A percentile compares a stretch with the other conserved stretches of the same genome.
phyloP scores from a whole-genome alignment of 2,329 filamentous ascomycete species.

The Ceratocystis harringtonii region DNA sequence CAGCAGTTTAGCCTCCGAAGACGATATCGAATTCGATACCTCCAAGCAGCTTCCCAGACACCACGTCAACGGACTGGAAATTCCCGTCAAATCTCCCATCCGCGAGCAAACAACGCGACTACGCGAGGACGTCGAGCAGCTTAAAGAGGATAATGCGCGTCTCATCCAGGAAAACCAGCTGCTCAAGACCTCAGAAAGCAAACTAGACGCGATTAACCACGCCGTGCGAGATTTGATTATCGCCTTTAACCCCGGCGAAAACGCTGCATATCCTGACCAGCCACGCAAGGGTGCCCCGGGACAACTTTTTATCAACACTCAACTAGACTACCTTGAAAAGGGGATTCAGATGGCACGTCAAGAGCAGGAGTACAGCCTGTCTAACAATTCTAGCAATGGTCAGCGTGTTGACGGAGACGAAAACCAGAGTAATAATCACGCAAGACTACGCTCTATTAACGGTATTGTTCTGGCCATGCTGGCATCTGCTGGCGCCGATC shows the following conservation, averaged over 20 bases:
- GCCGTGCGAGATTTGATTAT: slow-evolving; percentile 53
- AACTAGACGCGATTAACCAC: slow-evolving; percentile 52
- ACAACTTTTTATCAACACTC: slow-evolving; percentile 35
- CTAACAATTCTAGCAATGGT: neutral
- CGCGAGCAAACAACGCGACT: slow-evolving; percentile 39
- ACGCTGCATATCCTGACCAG: slow-evolving; percentile 29
- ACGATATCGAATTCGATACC: slow-evolving; percentile 56
- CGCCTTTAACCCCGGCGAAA: slow-evolving; percentile 42
- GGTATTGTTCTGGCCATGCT: slow-evolving; percentile 47
- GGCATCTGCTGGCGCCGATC: slow-evolving; percentile 30
- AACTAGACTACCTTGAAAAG: slow-evolving; percentile 58
- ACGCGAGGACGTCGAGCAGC: slow-evolving; percentile 32
- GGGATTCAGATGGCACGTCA: slow-evolving; percentile 45
- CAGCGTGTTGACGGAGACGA: slow-evolving; percentile 2
- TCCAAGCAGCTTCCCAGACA: slow-evolving; percentile 35
- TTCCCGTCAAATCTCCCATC: slow-evolving; percentile 42
- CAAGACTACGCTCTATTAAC: slow-evolving; percentile 48
- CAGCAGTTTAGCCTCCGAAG: slow-evolving; percentile 40
- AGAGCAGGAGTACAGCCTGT: slow-evolving; percentile 34
- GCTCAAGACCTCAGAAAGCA: slow-evolving; percentile 47
- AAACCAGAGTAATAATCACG: slow-evolving; percentile 30
- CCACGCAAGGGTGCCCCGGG: slow-evolving; percentile 22
- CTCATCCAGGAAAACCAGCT: slow-evolving; percentile 32
- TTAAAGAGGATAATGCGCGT: slow-evolving; percentile 32
- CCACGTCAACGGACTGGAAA: slow-evolving; percentile 36